These are phyloP conservation scores for Pinus taeda DNA, from an alignment of 75 land plant genomes.

Conservation along the genomic window DNA sequence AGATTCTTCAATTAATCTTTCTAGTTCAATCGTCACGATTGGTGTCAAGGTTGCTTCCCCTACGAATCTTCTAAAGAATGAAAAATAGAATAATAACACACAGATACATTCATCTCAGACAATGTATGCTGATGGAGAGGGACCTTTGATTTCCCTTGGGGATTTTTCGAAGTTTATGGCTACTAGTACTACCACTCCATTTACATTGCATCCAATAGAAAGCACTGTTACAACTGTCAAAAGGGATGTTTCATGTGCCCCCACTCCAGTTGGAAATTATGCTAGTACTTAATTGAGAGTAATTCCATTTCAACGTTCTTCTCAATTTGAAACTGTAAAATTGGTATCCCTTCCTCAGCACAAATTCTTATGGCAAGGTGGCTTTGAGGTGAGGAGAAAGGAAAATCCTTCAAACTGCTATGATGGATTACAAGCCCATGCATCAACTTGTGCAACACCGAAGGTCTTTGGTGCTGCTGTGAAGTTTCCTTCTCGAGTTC, in stretches of 20 bases:
- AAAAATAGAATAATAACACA: neutral
- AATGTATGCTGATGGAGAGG: neutral
- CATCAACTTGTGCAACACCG: constrained; percentile 63
- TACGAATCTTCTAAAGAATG: neutral
- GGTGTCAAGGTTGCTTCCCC: neutral
- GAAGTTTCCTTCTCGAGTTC: constrained; percentile 38
- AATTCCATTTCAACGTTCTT: neutral
- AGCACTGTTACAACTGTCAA: constrained; percentile 15
- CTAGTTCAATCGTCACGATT: neutral
- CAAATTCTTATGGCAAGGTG: constrained; percentile 61
- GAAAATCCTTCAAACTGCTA: constrained; percentile 22
- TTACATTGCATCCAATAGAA: constrained; percentile 6
- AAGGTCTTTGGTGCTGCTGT: constrained; percentile 50
- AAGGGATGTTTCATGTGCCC: neutral
- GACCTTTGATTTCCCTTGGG: neutral
- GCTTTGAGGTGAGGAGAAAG: constrained; percentile 52
- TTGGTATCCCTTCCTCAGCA: constrained; percentile 47
- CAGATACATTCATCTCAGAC: constrained; percentile 7
- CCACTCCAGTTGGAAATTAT: constrained; percentile 5
- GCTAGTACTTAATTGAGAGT: neutral
- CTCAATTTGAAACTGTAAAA: neutral
- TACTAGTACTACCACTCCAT: neutral
- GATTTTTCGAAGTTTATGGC: neutral
- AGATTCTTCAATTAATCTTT: neutral
- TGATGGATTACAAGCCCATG: constrained; percentile 80